Evolutionary conservation across 2,329 filamentous ascomycete genomes (phyloP), one percentile per base, ranked within the genome.

Genomic region (Westerdykella sp.): DNA sequence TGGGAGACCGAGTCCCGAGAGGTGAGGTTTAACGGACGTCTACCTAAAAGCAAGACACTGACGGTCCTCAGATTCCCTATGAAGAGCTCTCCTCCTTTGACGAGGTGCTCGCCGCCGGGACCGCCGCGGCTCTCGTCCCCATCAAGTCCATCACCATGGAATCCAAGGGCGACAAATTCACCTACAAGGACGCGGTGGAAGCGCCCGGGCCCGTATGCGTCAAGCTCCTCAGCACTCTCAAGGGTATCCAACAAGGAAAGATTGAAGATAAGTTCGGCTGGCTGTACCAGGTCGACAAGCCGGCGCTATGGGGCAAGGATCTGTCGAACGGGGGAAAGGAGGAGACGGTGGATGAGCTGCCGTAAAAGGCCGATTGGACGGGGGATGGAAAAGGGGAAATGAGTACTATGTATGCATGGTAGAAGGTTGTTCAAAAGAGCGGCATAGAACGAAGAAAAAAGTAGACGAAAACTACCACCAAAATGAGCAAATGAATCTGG

Each of bases 51-150:
- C 37, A 15, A 40, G 32, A 3, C 32, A 14, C 43, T 46, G 40
- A 50, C 18, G 16, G n/a, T 6, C 34, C 36, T 11, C 54, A 83
- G 78, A 84, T 88, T 67, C 78, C 71, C 25, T 84, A 84, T 62
- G 72, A 76, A 6, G 83, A 86, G 57, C 69, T 86, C 34, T 54
- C 63, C 5, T 63, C 70, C 13, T 88, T 89, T 63, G 73, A 73
- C 36, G 91, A 97, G 69, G 83, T 98, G 41, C 82, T 96, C 69
- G 93, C 91, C 4, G 90, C 89, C 2, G 91, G 91, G 1, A 97
- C 91, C 0, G 91, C 91, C 0, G 91, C 90, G 0, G 87, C 87
- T 0, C 75, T 98, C 42, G 90, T 97, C 3, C 91, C 91, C 1
- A 93, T 96, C 67, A 85, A 85, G 48, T 93, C 86, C 54, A 95